Evolutionary conservation across 805 yeast genomes (phyloP).

Genomic region (Jamesozyma gamospora): DNA sequence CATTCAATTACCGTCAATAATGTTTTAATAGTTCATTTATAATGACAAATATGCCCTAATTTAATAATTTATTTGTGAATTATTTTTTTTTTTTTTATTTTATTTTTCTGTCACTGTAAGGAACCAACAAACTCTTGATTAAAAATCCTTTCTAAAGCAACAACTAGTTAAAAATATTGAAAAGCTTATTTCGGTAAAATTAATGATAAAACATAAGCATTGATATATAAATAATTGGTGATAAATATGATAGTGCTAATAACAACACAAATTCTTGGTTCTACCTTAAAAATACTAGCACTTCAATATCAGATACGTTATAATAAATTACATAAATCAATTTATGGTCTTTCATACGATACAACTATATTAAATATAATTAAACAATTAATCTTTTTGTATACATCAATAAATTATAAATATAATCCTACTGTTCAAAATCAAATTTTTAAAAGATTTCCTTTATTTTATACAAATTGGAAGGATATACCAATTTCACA

Average conservation of each 20-base stretch:
- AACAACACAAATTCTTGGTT: conserved; percentile 29
- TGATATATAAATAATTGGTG: no score
- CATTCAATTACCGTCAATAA: no score
- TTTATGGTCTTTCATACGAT: conserved; percentile 34
- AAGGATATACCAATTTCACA: conserved; percentile 18
- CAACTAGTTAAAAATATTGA: no score
- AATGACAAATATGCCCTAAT: no score
- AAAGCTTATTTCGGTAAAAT: no score
- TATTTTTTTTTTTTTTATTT: no score
- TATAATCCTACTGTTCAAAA: conserved; percentile 15
- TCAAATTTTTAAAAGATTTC: conserved; percentile 29
- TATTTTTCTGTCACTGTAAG: no score
- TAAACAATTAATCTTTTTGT: conserved; percentile 11
- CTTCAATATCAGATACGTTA: conserved; percentile 19
- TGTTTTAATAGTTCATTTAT: no score
- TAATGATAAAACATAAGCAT: no score
- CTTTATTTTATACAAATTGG: conserved; percentile 21
- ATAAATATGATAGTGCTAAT: not conserved
- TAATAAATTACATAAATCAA: conserved; percentile 24
- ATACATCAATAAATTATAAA: conserved; percentile 19
- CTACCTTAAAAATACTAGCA: conserved; percentile 40
- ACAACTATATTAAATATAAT: conserved; percentile 14
- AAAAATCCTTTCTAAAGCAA: no score
- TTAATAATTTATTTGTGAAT: no score
- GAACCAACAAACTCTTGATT: no score